Evolutionary conservation across 257 asterid species (phyloP).

Genomic region (Nicotiana otophora): DNA sequence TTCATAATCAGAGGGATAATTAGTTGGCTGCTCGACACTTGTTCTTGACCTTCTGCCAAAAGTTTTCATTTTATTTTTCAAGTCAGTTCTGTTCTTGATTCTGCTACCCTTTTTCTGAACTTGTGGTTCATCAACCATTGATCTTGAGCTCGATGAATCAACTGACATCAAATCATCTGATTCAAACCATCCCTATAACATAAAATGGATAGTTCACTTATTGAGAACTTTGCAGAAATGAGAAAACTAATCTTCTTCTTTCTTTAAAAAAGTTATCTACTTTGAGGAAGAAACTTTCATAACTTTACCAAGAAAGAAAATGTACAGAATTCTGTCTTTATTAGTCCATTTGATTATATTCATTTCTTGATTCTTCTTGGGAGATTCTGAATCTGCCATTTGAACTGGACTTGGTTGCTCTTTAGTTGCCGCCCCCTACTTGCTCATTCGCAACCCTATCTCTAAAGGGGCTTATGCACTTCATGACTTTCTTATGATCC

Average conservation of each 20-base stretch:
- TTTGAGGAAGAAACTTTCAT: not conserved
- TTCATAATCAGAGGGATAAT: not conserved
- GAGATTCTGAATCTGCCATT: not conserved
- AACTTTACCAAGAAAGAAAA: not conserved
- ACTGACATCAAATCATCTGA: not conserved
- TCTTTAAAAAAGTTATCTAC: not conserved
- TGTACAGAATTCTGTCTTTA: not conserved
- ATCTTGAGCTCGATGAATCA: conserved; percentile 2
- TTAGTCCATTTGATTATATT: not conserved
- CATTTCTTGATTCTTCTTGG: too few species aligned
- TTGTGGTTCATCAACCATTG: not conserved
- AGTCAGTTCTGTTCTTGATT: not conserved
- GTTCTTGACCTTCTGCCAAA: conserved; percentile 8
- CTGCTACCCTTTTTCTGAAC: not conserved
- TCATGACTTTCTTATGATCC: too few species aligned
- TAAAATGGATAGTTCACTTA: not conserved
- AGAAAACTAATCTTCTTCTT: not conserved
- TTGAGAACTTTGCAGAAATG: not conserved
- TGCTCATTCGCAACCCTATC: too few species aligned
- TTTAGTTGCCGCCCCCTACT: too few species aligned
- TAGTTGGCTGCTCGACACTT: not conserved
- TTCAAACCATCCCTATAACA: not conserved
- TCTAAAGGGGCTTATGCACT: too few species aligned
- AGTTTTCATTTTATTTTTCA: not conserved
- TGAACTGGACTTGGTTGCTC: too few species aligned